These are phyloP conservation scores for Fusarium mexicanum DNA, from an alignment of 2,329 filamentous ascomycete species.

Conservation along the genomic window DNA sequence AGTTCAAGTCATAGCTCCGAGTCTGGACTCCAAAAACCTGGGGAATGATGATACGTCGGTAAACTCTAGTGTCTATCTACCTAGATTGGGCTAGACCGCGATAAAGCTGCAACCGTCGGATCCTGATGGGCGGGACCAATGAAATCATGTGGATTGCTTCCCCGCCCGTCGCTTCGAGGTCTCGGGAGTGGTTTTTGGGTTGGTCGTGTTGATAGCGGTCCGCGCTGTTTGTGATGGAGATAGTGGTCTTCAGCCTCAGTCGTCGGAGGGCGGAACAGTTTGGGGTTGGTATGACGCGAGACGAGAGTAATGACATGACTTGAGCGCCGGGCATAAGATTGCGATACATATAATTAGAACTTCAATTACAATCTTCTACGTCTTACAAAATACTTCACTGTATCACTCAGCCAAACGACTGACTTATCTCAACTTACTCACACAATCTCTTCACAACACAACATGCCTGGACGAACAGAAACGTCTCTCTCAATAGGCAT, in stretches of 20 bases:
- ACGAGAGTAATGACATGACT: no score
- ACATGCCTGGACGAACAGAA: slow-evolving; percentile 9
- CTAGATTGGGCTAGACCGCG: background rate
- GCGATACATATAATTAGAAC: background rate
- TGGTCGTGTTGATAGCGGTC: slow-evolving; percentile 5
- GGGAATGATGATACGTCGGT: slow-evolving; percentile 4
- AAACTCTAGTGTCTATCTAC: background rate
- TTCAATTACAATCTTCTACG: background rate
- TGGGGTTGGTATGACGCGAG: background rate
- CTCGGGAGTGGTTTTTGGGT: background rate
- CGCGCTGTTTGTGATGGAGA: slow-evolving; percentile 4
- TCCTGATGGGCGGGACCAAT: background rate
- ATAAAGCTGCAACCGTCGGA: slow-evolving; percentile 22
- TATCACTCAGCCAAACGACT: background rate
- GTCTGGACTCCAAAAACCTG: background rate
- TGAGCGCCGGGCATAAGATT: background rate
- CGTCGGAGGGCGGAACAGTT: background rate
- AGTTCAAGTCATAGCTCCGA: background rate
- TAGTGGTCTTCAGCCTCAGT: background rate
- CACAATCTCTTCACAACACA: background rate
- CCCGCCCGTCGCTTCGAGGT: background rate
- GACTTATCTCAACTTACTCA: no score
- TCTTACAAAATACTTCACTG: background rate
- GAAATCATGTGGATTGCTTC: background rate
- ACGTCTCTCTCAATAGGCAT: slow-evolving; percentile 34